A percentile compares a stretch with the other conserved stretches of the same genome.
These are phyloP conservation scores for Kickxella alabastrina DNA, from an alignment of 192 early-diverging fungal genomes.

Conservation along the genomic window DNA sequence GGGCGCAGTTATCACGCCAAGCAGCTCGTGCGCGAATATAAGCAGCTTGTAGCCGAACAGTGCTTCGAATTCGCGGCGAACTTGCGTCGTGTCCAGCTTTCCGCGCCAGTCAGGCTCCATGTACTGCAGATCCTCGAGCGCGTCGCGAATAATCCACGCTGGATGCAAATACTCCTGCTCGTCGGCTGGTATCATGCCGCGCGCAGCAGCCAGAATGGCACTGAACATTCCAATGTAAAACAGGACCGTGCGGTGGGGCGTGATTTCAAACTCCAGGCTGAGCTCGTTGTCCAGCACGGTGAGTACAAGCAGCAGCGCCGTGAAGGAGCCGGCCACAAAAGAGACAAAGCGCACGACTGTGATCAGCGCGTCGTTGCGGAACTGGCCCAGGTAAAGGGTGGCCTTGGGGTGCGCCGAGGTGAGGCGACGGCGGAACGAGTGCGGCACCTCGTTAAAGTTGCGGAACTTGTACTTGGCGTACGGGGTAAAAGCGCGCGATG, in stretches of 20 bases:
- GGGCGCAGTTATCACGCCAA: slow-evolving; percentile 78
- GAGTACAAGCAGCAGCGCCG: slow-evolving; percentile 76
- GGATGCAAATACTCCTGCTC: slow-evolving; percentile 83
- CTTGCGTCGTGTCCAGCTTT: slow-evolving; percentile 77
- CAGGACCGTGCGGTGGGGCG: slow-evolving; percentile 78
- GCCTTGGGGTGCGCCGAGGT: slow-evolving; percentile 71
- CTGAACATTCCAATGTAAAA: slow-evolving; percentile 94
- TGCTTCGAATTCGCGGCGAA: slow-evolving; percentile 71
- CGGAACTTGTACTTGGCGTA: slow-evolving; percentile 91
- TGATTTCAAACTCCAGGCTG: slow-evolving; percentile 87
- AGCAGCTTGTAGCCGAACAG: slow-evolving; percentile 79
- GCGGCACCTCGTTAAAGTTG: slow-evolving; percentile 97
- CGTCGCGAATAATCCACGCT: slow-evolving; percentile 64
- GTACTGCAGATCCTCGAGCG: slow-evolving; percentile 87
- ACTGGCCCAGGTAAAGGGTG: slow-evolving; percentile 82
- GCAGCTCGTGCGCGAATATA: slow-evolving; percentile 77
- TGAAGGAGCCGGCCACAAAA: slow-evolving; percentile 86
- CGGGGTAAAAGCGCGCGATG: slow-evolving; percentile 77
- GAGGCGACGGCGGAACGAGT: slow-evolving; percentile 76
- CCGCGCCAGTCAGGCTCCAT: slow-evolving; percentile 82
- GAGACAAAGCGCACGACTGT: slow-evolving; percentile 81
- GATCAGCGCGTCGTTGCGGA: slow-evolving; percentile 77
- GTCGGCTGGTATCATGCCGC: slow-evolving; percentile 76
- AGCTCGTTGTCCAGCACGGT: slow-evolving; percentile 85
- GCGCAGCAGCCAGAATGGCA: slow-evolving; percentile 70